These are phyloP conservation scores for Oxytropis ochrocephala DNA, from an alignment of 306 rosid genomes.

Conservation along the genomic window DNA sequence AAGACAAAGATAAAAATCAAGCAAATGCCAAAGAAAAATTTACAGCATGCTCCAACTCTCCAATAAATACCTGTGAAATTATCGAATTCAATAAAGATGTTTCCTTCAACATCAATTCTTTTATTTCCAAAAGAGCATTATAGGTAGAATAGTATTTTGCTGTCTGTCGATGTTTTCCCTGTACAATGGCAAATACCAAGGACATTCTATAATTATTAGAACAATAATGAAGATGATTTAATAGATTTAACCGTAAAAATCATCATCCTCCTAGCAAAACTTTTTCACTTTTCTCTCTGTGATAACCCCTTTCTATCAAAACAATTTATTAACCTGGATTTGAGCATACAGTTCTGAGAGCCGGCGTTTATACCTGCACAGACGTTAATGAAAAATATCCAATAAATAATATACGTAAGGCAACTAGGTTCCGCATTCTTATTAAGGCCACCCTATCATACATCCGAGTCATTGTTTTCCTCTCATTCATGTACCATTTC, in stretches of 20 bases:
- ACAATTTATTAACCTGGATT: constrained; percentile 54
- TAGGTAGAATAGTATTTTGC: constrained; percentile 73
- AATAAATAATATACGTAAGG: constrained; percentile 1
- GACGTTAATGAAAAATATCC: constrained; percentile 14
- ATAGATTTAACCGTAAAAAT: not conserved
- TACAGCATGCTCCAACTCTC: constrained; percentile 1
- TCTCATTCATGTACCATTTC: not conserved
- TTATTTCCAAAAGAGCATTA: constrained; percentile 88
- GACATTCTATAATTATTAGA: constrained; percentile 2
- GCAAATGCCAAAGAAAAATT: not conserved
- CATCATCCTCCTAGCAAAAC: not conserved
- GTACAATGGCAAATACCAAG: constrained; percentile 14
- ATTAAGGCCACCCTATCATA: not conserved
- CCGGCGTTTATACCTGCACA: constrained; percentile 64
- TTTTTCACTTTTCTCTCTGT: not conserved
- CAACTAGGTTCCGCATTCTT: not conserved
- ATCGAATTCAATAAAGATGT: constrained; percentile 81
- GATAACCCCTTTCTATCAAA: not conserved
- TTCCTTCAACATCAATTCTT: constrained; percentile 88
- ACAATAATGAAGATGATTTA: not conserved
- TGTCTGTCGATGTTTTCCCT: constrained; percentile 81
- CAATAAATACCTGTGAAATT: constrained; percentile 67
- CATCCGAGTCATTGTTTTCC: constrained; percentile 15
- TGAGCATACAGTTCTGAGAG: constrained; percentile 67
- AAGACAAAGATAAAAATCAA: not conserved